phyloP scores from a whole-genome alignment of 768 basidiomycete genomes.

The Leccinellum albellum region DNA sequence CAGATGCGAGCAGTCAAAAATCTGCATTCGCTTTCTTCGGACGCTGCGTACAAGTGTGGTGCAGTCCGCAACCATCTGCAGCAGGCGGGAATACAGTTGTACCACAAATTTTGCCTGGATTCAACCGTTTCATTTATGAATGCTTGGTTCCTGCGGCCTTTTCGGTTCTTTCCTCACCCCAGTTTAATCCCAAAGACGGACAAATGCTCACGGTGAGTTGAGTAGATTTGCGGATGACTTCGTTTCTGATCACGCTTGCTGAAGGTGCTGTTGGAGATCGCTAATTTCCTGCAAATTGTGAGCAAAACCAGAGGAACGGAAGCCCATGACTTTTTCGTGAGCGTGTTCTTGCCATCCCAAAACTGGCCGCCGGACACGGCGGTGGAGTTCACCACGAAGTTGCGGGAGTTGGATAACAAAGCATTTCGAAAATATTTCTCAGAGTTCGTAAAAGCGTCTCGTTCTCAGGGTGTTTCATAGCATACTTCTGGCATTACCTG shows the following conservation, averaged over 20 bases:
- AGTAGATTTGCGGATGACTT: background rate
- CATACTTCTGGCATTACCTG: slow-evolving; percentile 11
- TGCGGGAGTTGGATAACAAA: slow-evolving; percentile 72
- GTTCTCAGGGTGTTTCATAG: slow-evolving; percentile 51
- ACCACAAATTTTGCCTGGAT: slow-evolving; percentile 66
- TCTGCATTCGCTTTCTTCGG: slow-evolving; percentile 77
- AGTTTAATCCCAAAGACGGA: slow-evolving; percentile 87
- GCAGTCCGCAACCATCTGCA: slow-evolving; percentile 42
- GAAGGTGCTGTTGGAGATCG: slow-evolving; percentile 88
- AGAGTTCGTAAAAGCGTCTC: slow-evolving; percentile 75
- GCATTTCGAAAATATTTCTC: slow-evolving; percentile 83
- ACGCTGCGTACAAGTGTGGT: slow-evolving; percentile 66
- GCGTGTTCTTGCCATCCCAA: slow-evolving; percentile 82
- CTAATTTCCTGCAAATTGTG: slow-evolving; percentile 76
- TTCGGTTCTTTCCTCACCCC: slow-evolving; percentile 68
- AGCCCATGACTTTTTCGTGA: slow-evolving; percentile 74
- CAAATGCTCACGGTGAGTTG: slow-evolving; percentile 73
- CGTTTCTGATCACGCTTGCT: background rate
- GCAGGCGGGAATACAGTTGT: slow-evolving; percentile 32
- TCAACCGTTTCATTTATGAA: slow-evolving; percentile 90
- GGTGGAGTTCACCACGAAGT: slow-evolving; percentile 70
- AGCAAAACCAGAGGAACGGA: slow-evolving; percentile 77
- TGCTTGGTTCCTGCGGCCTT: slow-evolving; percentile 80
- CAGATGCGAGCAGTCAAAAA: slow-evolving; percentile 74
- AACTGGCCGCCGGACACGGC: slow-evolving; percentile 80